Evolutionary conservation across 2,329 filamentous ascomycete species (phyloP).

Genomic region (Fusarium albosuccineum): DNA sequence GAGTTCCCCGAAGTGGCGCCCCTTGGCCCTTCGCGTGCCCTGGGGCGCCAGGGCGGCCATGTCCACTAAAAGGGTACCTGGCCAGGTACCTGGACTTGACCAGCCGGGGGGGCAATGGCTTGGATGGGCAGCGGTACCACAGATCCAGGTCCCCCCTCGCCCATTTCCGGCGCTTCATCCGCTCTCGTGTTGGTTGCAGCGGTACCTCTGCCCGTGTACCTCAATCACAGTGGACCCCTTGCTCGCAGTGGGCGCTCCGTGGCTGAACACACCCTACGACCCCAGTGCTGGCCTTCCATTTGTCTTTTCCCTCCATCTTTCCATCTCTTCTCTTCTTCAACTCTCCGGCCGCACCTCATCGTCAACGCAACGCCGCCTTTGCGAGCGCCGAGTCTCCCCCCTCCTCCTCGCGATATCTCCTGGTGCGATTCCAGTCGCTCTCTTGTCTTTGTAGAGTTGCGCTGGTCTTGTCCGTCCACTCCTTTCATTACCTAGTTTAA

Average conservation of each 20-base stretch:
- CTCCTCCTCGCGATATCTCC: conserved; percentile 45
- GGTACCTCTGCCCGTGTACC: conserved; percentile 34
- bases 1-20: conserved; percentile 39
- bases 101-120: conserved; percentile 27
- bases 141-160: conserved; percentile 36
- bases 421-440: conserved; percentile 71
- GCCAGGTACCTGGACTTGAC: conserved; percentile 18
- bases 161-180: conserved; percentile 33
- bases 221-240: conserved; percentile 41
- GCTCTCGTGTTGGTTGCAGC: conserved; percentile 33
- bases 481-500: conserved; percentile 55
- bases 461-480: conserved; percentile 73
- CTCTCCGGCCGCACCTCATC: conserved; percentile 39
- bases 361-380: conserved; percentile 43
- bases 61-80: conserved; percentile 15
- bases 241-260: conserved; percentile 40
- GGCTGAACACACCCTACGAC: conserved; percentile 46
- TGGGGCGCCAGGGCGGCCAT: conserved; percentile 26
- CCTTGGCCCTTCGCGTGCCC: conserved; percentile 27
- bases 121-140: conserved; percentile 36
- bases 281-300: conserved; percentile 35
- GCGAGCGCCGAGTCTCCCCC: conserved; percentile 47
- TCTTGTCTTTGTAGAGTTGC: conserved; percentile 60
- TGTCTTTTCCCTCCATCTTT: conserved; percentile 44
- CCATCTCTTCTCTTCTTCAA: conserved; percentile 47